Percentiles rank a stretch among this genome's conserved stretches.
These are phyloP conservation scores for Fusarium sp. DNA, from an alignment of 2,329 filamentous ascomycete genomes.

Conservation along the genomic window DNA sequence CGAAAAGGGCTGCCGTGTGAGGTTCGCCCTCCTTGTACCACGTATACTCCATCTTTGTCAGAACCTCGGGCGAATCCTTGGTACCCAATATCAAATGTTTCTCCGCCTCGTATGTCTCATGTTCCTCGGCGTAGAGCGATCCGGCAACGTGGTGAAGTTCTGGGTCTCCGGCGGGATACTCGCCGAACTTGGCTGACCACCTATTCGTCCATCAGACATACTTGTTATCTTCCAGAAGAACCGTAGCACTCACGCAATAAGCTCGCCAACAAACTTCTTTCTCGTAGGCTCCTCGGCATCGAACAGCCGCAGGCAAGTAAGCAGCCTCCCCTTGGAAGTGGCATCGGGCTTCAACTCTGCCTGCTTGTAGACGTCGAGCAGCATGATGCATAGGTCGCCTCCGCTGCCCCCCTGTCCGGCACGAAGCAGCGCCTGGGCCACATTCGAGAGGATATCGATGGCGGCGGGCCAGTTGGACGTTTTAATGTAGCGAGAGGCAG, in stretches of 20 bases:
- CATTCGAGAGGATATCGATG: slow-evolving; percentile 85
- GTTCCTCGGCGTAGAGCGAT: slow-evolving; percentile 89
- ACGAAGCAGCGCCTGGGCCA: slow-evolving; percentile 86
- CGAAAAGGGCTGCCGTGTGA: slow-evolving; percentile 88
- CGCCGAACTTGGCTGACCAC: slow-evolving; percentile 88
- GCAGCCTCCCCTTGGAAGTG: slow-evolving; percentile 77
- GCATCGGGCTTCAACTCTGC: slow-evolving; percentile 82
- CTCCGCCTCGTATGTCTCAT: slow-evolving; percentile 94
- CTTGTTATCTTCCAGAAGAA: not conserved
- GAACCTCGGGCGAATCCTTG: slow-evolving; percentile 83
- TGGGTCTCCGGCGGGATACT: slow-evolving; percentile 90
- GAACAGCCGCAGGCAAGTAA: slow-evolving; percentile 85
- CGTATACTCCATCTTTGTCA: slow-evolving; percentile 86
- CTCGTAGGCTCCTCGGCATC: slow-evolving; percentile 85
- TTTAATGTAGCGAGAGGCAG: slow-evolving; percentile 94
- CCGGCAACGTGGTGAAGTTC: slow-evolving; percentile 95
- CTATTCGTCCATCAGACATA: slow-evolving; percentile 40
- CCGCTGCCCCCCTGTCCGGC: slow-evolving; percentile 95
- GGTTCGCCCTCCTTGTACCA: slow-evolving; percentile 94
- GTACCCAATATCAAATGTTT: slow-evolving; percentile 90
- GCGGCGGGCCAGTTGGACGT: slow-evolving; percentile 85
- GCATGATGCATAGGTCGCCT: slow-evolving; percentile 86
- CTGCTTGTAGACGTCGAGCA: slow-evolving; percentile 92
- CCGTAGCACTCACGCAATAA: slow-evolving; percentile 71
- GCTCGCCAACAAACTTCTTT: slow-evolving; percentile 91